Evolutionary conservation across 2,329 filamentous ascomycete species (phyloP), one percentile per base, ranked within the genome.

Genomic region (Pseudocercospora macadamiae): DNA sequence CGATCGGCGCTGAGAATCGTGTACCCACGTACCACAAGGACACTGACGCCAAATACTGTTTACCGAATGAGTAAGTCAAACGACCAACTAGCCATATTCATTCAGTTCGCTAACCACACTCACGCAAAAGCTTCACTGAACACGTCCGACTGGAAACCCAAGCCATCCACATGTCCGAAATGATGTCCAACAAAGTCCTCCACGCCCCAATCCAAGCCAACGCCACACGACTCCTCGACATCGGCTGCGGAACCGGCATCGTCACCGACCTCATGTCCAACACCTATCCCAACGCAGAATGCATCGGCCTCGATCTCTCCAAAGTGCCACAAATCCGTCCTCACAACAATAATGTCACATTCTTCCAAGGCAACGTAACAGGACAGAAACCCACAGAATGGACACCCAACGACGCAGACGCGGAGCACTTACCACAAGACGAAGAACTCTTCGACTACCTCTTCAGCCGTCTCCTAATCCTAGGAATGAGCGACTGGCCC

Each of bases 301-400:
- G 75, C 6, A 67, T 68, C 51, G 75, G 70, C 36, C 72, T 71
- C 23, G 75, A 78, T 57, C 65, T 75, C 28, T 60, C 54, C 23
- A 8, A 49, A 18, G 61, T 68, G 3, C 60, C 60, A 25, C 14
- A 25, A 9, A 52, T 47, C 30, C 51, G 53, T 9, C n/a, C 37
- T 25, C 52, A 53, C 18, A 34, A 37, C 18, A 14, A 23, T 2
- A 62, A 59, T 42, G 45, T 54, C 9, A 48, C n/a, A 12, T 65
- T 60, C 47, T 51, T 61, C 16, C 48, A 65, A 42, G 61, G 61
- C 44, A 57, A 65, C 32, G 21, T 60, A 23, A 16, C 44, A 4
- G 23, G 37, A 14, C 34, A 56, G 9, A 9, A n/a, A 8, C 60
- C 60, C n/a, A 34, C 48, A n/a, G 25, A 51, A 18, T 62, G 56